Base-by-base conservation (phyloP, 2,329 filamentous ascomycete genomes). In the Triangularia verruculosa region DNA sequence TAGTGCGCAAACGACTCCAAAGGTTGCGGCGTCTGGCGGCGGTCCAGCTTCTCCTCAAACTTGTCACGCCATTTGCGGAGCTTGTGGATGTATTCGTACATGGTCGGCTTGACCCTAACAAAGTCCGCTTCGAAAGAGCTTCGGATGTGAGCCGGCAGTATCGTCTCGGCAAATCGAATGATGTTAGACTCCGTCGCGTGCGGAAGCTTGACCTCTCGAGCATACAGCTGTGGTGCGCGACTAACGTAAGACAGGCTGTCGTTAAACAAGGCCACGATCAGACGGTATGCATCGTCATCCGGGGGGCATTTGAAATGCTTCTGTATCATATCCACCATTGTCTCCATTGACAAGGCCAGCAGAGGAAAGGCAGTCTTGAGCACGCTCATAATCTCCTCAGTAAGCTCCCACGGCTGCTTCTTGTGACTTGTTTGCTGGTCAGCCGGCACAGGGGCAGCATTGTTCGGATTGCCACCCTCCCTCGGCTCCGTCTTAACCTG, bases 221-320 rank as follows among this genome's bases (percentile, higher is more conserved):
- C 92, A 74, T 97, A 97, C 0, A 92, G 91, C 13, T 85, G 84
- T 11, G 94, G 94, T 77, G 92, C 92, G 56, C 94, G 88, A 68
- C 91, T 92, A 51, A 98, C 92, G 71, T 97, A 97, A 27, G 92
- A 92, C 60, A 99, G 79, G 0, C 92, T 95, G 76, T 99, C 95
- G 74, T 99, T 99, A 22, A 99, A 86, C 11, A 99, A 81, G 2
- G 95, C 96, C n/a, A 98, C 94, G 69, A 99, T 99, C 15, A 99
- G 83, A 57, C 95, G 86, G 77, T 98, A 98, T 1, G 95, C 96
- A 79, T 99, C 95, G 75, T 99, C 95, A 72, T 99, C 95, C 0
- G 94, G 94, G 13, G 94, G 94, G 72, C 95, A 98, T 79, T 99
- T 99, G 85, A 99, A 99, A 78, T 98, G 90, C 82, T 98, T 98